A percentile compares a stretch with the other conserved stretches of the same genome.
These are phyloP conservation scores for Rhizoclosmatium globosum DNA, from an alignment of 192 early-diverging fungal species.

Conservation along the genomic window DNA sequence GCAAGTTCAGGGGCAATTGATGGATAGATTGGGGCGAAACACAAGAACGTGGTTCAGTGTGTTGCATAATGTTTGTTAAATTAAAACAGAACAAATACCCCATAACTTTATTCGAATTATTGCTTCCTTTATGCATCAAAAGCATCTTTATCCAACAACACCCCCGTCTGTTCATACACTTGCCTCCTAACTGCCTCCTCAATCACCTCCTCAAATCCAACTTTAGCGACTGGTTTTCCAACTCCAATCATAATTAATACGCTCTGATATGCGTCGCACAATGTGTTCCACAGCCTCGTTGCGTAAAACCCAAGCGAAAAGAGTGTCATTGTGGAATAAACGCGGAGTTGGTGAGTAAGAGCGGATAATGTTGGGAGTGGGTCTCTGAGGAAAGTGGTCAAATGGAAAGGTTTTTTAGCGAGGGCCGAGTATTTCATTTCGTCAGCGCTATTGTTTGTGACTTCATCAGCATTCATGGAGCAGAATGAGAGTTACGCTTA, in stretches of 20 bases:
- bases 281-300: slow-evolving; percentile 46
- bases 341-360: slow-evolving; percentile 55
- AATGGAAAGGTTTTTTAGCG: too few relatives aligned
- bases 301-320: slow-evolving; percentile 69
- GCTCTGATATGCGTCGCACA: too few relatives aligned
- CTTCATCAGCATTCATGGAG: slow-evolving; percentile 53
- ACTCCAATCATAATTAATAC: too few relatives aligned
- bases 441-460: too few relatives aligned
- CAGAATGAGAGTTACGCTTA: slow-evolving; percentile 55
- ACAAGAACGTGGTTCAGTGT: too few relatives aligned
- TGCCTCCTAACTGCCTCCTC: slow-evolving; percentile 73
- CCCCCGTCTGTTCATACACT: slow-evolving; percentile 80
- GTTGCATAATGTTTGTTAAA: too few relatives aligned
- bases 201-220: slow-evolving; percentile 78
- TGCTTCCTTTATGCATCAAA: slow-evolving; percentile 69
- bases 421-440: too few relatives aligned
- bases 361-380: too few relatives aligned
- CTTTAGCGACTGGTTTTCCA: neutral
- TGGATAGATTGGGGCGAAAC: too few relatives aligned
- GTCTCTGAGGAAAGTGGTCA: too few relatives aligned
- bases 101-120: neutral
- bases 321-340: slow-evolving; percentile 65
- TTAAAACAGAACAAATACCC: too few relatives aligned
- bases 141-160: slow-evolving; percentile 75
- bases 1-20: too few relatives aligned